phyloP scores from a whole-genome alignment of 139 green algal species.

The Raphidocelis subcapitata region DNA sequence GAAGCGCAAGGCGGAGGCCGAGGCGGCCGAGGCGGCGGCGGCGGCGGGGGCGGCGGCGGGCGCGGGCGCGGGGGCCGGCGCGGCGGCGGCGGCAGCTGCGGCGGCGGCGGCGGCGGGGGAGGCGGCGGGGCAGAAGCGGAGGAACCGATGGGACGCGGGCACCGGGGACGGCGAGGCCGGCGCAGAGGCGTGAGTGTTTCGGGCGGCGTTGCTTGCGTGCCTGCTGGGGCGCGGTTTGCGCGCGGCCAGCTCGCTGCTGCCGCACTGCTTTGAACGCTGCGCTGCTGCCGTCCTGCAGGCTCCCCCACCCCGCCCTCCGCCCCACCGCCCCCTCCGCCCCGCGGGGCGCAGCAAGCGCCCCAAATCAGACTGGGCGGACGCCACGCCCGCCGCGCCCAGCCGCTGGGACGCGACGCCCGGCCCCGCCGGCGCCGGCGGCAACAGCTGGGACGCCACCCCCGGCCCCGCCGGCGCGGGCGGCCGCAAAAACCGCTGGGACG shows the following conservation, averaged over 20 bases:
- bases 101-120: slow-evolving; percentile 30
- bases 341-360: slow-evolving; percentile 60
- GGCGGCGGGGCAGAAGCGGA: slow-evolving; percentile 49
- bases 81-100: slow-evolving; percentile 26
- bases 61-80: slow-evolving; percentile 14
- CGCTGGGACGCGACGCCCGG: slow-evolving; percentile 82
- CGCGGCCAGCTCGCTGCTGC: too few species aligned
- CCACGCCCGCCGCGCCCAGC: slow-evolving; percentile 61
- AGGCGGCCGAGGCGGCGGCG: slow-evolving; percentile 29
- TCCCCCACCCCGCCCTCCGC: too few species aligned
- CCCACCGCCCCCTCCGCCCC: background rate
- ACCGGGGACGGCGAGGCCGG: too few species aligned
- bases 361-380: slow-evolving; percentile 89
- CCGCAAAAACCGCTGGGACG: slow-evolving; percentile 74
- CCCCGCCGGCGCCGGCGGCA: slow-evolving; percentile 29
- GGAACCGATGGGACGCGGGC: slow-evolving; percentile 88
- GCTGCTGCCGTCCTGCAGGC: too few species aligned
- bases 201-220: too few species aligned
- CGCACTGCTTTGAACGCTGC: too few species aligned
- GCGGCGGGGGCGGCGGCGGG: slow-evolving; percentile 25
- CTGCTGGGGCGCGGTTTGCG: too few species aligned
- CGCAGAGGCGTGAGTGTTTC: slow-evolving; percentile 36
- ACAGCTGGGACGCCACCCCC: slow-evolving; percentile 69
- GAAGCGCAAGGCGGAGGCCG: slow-evolving; percentile 71
- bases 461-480: slow-evolving; percentile 14